Percentiles rank a stretch among this genome's conserved stretches.
Evolutionary conservation across 2,329 filamentous ascomycete genomes (phyloP).

Genomic region (Drechslerella coelobrocha): DNA sequence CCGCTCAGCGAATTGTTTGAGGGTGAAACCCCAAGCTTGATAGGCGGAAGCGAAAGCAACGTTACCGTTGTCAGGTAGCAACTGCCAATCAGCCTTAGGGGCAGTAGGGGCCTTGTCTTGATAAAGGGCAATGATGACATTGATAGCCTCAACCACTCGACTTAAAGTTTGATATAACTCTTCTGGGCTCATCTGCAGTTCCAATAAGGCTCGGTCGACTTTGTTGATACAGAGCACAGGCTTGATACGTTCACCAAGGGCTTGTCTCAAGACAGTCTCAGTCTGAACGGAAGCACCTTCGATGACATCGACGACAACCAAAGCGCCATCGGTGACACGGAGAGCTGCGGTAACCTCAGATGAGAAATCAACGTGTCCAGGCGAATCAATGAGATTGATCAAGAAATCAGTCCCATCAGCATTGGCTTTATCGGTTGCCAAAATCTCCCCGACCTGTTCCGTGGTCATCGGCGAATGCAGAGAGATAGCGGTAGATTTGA

Average conservation of each 20-base stretch:
- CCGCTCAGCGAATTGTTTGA: slow-evolving; percentile 92
- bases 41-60: slow-evolving; percentile 99
- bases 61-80: slow-evolving; percentile 96
- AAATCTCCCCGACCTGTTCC: slow-evolving; percentile 94
- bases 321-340: slow-evolving; percentile 99
- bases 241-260: slow-evolving; percentile 99
- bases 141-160: slow-evolving; percentile 99
- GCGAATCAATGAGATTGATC: slow-evolving; percentile 99
- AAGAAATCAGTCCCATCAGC: slow-evolving; percentile 94
- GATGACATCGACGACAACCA: slow-evolving; percentile 99
- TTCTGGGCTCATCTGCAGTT: slow-evolving; percentile 98
- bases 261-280: slow-evolving; percentile 98
- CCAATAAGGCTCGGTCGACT: slow-evolving; percentile 98
- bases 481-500: slow-evolving; percentile 99
- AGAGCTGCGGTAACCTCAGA: slow-evolving; percentile 99
- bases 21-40: slow-evolving; percentile 99
- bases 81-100: slow-evolving; percentile 90
- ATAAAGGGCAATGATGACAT: slow-evolving; percentile 99
- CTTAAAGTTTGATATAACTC: slow-evolving; percentile 99
- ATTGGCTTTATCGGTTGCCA: slow-evolving; percentile 86
- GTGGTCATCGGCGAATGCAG: slow-evolving; percentile 83
- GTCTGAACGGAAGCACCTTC: slow-evolving; percentile 99
- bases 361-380: slow-evolving; percentile 99
- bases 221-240: slow-evolving; percentile 99
- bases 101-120: slow-evolving; percentile 94